Evolutionary conservation across 2,329 filamentous ascomycete species (phyloP), one percentile per base, ranked within the genome.

Genomic region (Plectosphaerella plurivora): DNA sequence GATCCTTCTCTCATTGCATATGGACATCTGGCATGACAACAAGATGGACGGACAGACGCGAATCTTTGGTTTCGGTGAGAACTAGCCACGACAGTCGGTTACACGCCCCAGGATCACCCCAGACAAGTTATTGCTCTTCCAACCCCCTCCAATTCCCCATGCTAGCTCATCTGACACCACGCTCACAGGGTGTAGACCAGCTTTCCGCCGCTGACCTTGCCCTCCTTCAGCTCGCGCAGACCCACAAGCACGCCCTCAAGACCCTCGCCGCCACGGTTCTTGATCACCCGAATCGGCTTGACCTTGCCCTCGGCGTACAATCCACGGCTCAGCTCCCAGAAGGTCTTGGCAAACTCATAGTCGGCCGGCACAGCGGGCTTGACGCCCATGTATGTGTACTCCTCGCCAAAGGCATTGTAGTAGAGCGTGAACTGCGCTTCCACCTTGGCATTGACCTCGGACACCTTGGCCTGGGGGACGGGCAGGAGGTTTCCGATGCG

Each of bases 181-280:
- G 25, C 25, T 28, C 25, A 28, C 25, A 28, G 25, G 25, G 68
- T 72, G 56, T 74, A 75, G 2, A 77, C 74, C 48, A 77, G 60
- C 65, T 77, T 77, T 18, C 66, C 65, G 8, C 67, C 73, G 50
- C 71, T 74, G 24, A 76, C 64, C 58, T 65, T 61, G 0, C 62
- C 63, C 5, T 64, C 57, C 45, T 57, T 59, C 53, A 71, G 51
- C 51, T 66, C 62, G 15, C 68, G 59, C n/a, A 73, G 44, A 2
- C 69, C 69, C 11, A 57, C 52, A 16, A 73, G 36, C n/a, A 72
- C 62, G 2, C 68, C 68, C 53, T 68, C 60, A 1, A 73, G 54
- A 1, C 69, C 69, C 4, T 25, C 49, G 0, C 61, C 62, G 4
- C 62, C 60, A 11, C 57, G 54, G 28, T 68, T 65, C 10, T 67